phyloP scores from a whole-genome alignment of 2,329 filamentous ascomycete genomes.

The Chrysoporthe austroafricana region DNA sequence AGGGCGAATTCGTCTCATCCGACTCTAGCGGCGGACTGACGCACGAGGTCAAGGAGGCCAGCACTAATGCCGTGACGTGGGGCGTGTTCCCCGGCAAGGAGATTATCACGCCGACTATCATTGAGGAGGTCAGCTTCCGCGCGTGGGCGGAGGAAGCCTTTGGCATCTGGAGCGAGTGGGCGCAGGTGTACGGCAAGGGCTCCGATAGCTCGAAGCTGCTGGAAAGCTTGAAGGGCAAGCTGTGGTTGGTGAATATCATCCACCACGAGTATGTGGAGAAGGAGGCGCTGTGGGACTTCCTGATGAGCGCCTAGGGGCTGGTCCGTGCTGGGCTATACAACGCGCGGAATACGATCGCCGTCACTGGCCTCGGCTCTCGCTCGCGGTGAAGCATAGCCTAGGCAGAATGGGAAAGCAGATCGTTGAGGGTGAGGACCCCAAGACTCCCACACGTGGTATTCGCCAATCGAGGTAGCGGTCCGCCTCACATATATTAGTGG shows the following conservation, averaged over 20 bases:
- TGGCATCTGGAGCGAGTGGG: slow-evolving; percentile 94
- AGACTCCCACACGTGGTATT: background rate
- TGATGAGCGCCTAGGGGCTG: slow-evolving; percentile 43
- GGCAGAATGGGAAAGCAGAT: background rate
- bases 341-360: background rate
- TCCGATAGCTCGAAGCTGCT: slow-evolving; percentile 74
- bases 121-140: slow-evolving; percentile 90
- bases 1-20: slow-evolving; percentile 78
- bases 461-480: slow-evolving; percentile 17
- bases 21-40: slow-evolving; percentile 46
- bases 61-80: slow-evolving; percentile 96
- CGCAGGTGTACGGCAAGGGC: slow-evolving; percentile 74
- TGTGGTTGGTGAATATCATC: slow-evolving; percentile 91
- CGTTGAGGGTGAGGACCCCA: background rate
- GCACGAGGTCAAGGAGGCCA: slow-evolving; percentile 43
- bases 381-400: background rate
- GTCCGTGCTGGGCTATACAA: slow-evolving; percentile 7
- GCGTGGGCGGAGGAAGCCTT: slow-evolving; percentile 97
- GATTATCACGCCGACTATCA: slow-evolving; percentile 94
- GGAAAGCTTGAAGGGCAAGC: slow-evolving; percentile 66
- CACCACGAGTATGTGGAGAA: slow-evolving; percentile 76
- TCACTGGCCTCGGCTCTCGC: background rate
- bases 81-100: slow-evolving; percentile 94
- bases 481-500: slow-evolving; percentile 20
- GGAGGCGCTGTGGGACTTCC: slow-evolving; percentile 72